These are phyloP conservation scores for Spencermartinsiella europaea DNA, from an alignment of 805 yeast genomes.

Conservation along the genomic window DNA sequence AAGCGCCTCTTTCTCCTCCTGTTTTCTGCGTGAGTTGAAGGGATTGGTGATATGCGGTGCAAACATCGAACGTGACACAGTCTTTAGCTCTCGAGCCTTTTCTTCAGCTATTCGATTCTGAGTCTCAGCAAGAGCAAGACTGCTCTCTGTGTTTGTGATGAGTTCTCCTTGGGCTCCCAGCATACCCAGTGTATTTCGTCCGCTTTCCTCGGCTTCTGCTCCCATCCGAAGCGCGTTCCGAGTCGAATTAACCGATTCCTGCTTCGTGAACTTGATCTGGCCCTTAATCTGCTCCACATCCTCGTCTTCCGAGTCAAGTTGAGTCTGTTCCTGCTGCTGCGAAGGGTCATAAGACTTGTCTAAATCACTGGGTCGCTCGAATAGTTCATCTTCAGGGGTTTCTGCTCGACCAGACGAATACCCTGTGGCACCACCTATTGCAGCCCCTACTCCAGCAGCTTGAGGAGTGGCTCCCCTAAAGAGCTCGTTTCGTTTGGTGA, in stretches of 20 bases:
- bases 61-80: conserved; percentile 74
- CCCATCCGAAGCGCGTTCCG: conserved; percentile 74
- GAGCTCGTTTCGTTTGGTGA: conserved; percentile 24
- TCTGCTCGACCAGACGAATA: background rate
- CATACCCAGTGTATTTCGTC: conserved; percentile 81
- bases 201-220: conserved; percentile 65
- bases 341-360: conserved; percentile 12
- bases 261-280: conserved; percentile 77
- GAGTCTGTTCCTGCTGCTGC: conserved; percentile 14
- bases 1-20: conserved; percentile 66
- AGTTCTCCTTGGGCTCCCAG: conserved; percentile 92
- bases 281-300: conserved; percentile 83
- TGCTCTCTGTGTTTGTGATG: conserved; percentile 72
- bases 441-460: conserved; percentile 5
- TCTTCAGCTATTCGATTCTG: conserved; percentile 80
- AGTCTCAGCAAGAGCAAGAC: conserved; percentile 68
- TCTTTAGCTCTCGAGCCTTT: conserved; percentile 71
- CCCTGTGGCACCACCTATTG: conserved; percentile 3
- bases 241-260: conserved; percentile 79
- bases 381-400: conserved; percentile 26
- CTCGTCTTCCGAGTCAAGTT: conserved; percentile 55
- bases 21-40: conserved; percentile 73
- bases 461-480: conserved; percentile 20
- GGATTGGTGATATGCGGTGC: conserved; percentile 82
- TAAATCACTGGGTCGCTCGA: conserved; percentile 23